These are phyloP conservation scores for Hypoxylon sp. DNA, from an alignment of 2,329 filamentous ascomycete genomes.

Conservation along the genomic window DNA sequence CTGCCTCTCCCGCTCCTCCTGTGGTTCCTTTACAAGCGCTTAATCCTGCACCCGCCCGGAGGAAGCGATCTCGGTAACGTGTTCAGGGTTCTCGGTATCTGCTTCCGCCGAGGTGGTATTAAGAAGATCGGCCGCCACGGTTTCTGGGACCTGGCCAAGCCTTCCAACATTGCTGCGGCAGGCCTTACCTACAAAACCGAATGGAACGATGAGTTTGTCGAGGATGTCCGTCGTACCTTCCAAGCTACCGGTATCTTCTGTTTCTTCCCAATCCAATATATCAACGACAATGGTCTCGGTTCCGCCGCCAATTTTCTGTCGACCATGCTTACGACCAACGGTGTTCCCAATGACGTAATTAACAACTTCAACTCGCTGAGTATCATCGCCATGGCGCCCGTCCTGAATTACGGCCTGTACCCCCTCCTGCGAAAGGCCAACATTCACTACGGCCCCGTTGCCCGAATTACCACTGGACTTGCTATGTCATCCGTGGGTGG, in stretches of 20 bases:
- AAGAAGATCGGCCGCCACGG: conserved; percentile 51
- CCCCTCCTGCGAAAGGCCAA: conserved; percentile 51
- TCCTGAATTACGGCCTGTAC: conserved; percentile 59
- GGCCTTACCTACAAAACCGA: conserved; percentile 49
- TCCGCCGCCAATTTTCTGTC: conserved; percentile 56
- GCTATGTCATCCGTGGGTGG: conserved; percentile 57
- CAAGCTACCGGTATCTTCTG: conserved; percentile 68
- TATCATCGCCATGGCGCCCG: conserved; percentile 55
- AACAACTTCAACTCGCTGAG: conserved; percentile 59
- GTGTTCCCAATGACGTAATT: conserved; percentile 59
- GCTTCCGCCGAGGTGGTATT: conserved; percentile 51
- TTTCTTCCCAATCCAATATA: conserved; percentile 56
- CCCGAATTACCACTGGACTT: conserved; percentile 60
- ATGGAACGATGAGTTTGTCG: conserved; percentile 73
- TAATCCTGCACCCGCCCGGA: conserved; percentile 54
- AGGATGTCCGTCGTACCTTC: conserved; percentile 68
- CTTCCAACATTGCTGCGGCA: conserved; percentile 57
- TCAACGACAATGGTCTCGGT: conserved; percentile 60
- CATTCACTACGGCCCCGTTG: conserved; percentile 57
- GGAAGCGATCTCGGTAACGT: conserved; percentile 56
- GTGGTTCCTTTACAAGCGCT: conserved; percentile 52
- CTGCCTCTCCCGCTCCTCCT: conserved; percentile 52
- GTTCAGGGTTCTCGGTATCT: conserved; percentile 51
- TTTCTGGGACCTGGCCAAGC: conserved; percentile 69
- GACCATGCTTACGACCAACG: conserved; percentile 57